Evolutionary conservation across 257 asterid genomes (phyloP).

Genomic region (Cordia subcordata): DNA sequence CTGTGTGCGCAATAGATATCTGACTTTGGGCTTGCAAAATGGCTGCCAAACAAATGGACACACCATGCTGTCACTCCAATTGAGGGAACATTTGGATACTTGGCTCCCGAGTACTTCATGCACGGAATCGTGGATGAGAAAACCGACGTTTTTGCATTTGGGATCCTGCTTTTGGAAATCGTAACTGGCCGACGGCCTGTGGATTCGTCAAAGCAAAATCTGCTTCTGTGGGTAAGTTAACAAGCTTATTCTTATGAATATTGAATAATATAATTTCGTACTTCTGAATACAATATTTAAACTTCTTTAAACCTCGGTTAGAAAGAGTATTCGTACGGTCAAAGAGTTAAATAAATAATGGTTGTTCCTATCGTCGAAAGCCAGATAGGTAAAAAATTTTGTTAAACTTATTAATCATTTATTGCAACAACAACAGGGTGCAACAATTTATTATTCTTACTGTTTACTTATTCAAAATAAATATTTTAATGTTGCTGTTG

Average conservation of each 20-base stretch:
- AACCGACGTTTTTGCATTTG: constrained; percentile 77
- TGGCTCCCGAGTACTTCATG: constrained; percentile 87
- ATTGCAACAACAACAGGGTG: no score
- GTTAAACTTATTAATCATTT: no score
- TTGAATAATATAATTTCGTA: no score
- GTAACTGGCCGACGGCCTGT: constrained; percentile 75
- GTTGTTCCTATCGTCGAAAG: no score
- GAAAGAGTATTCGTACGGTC: no score
- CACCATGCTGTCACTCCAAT: constrained; percentile 74
- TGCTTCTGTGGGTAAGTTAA: constrained; percentile 81
- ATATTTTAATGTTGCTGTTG: neutral
- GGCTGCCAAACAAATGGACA: constrained; percentile 84
- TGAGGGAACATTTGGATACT: constrained; percentile 86
- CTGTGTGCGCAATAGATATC: constrained; percentile 43
- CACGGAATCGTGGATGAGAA: constrained; percentile 89
- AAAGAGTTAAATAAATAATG: no score
- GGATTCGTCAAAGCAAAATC: constrained; percentile 46
- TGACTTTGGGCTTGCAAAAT: constrained; percentile 85
- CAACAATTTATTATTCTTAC: neutral
- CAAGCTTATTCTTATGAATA: no score
- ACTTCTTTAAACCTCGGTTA: no score
- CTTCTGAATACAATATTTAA: no score
- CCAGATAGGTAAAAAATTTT: no score
- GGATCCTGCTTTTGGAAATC: constrained; percentile 78
- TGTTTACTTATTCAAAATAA: neutral